Percentiles rank a stretch among this genome's conserved stretches.
phyloP scores from a whole-genome alignment of 2,329 filamentous ascomycete genomes.

The Alternaria ventricosa region DNA sequence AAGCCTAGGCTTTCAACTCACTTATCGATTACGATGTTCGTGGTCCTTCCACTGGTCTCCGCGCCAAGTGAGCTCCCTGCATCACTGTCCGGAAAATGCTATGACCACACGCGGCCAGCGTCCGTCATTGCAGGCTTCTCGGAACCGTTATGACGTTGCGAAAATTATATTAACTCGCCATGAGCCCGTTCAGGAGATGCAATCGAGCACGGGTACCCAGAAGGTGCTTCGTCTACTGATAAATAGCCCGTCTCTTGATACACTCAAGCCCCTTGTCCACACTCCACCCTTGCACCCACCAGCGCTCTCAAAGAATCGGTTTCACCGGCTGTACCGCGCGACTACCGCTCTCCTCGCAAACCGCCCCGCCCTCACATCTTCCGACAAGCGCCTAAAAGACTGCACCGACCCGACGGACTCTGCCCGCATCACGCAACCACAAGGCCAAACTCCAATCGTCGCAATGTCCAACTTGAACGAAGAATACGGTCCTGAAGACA shows the following conservation, averaged over 20 bases:
- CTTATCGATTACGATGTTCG: not conserved
- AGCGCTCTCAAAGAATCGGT: too few species aligned
- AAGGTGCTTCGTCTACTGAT: not conserved
- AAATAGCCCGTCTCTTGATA: not conserved
- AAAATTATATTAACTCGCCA: not conserved
- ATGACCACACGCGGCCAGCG: not conserved
- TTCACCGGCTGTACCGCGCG: not conserved
- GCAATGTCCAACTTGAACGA: too few species aligned
- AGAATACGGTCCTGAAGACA: not conserved
- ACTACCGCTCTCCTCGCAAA: not conserved
- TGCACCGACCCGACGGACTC: not conserved
- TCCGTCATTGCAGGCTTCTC: not conserved
- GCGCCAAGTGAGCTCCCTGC: not conserved
- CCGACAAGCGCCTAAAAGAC: not conserved
- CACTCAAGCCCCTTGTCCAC: not conserved
- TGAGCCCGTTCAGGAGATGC: not conserved
- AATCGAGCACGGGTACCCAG: not conserved
- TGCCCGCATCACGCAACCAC: not conserved
- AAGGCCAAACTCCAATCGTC: not conserved
- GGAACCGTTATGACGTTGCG: not conserved
- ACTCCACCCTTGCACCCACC: not conserved
- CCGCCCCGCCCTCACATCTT: not conserved
- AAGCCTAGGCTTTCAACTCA: not conserved
- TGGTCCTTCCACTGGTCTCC: not conserved
- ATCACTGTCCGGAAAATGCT: not conserved